Conservation (phyloP, 176 grass and related monocot genomes). For the Carex parvula region DNA sequence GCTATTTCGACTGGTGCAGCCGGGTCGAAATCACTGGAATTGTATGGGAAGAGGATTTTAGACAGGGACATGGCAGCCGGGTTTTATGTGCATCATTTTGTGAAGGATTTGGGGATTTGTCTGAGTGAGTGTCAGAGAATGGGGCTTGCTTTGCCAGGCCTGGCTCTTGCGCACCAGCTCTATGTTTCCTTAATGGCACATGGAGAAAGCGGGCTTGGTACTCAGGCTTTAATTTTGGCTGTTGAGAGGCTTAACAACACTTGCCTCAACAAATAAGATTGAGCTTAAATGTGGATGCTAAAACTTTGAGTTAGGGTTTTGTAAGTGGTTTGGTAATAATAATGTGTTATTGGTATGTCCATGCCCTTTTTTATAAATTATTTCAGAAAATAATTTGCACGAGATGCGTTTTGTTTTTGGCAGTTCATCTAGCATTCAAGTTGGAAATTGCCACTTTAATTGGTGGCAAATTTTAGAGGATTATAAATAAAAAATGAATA, state of each 20-base stretch:
- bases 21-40: conserved; percentile 75
- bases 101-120: conserved; percentile 95
- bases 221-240: conserved; percentile 77
- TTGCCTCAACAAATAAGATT: conserved; percentile 49
- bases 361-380: not conserved
- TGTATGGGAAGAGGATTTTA: conserved; percentile 77
- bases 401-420: no score
- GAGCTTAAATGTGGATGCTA: not conserved
- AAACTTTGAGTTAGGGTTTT: no score
- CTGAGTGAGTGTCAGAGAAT: conserved; percentile 88
- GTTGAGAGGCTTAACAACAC: conserved; percentile 86
- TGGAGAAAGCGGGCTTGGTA: conserved; percentile 71
- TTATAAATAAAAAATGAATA: no score
- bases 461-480: no score
- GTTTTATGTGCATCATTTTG: conserved; percentile 91
- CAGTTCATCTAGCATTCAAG: no score
- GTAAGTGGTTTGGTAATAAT: not conserved
- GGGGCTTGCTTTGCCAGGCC: conserved; percentile 85
- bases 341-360: not conserved
- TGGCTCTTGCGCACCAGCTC: conserved; percentile 77
- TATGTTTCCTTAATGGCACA: conserved; percentile 81
- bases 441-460: no score
- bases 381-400: not conserved
- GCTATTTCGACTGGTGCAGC: conserved; percentile 90
- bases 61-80: conserved; percentile 83